These are phyloP conservation scores for Corynespora cassiicola DNA, from an alignment of 2,329 filamentous ascomycete species.

Conservation along the genomic window DNA sequence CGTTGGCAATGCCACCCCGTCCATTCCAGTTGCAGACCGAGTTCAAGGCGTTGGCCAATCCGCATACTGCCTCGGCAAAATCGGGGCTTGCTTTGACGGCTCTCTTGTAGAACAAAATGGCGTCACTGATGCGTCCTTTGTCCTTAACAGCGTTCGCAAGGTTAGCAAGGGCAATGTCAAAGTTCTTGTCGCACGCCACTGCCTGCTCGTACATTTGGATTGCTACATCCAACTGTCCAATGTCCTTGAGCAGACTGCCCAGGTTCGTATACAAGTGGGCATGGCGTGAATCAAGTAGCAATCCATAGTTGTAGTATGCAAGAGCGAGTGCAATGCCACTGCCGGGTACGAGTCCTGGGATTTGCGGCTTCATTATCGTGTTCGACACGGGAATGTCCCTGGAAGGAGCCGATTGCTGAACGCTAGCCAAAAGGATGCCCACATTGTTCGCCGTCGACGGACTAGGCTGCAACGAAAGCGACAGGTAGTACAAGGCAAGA, in stretches of 20 bases:
- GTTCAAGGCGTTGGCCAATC: slow-evolving; percentile 91
- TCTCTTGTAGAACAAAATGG: slow-evolving; percentile 88
- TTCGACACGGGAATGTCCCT: slow-evolving; percentile 51
- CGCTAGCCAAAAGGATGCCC: slow-evolving; percentile 92
- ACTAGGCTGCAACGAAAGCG: slow-evolving; percentile 90
- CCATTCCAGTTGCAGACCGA: slow-evolving; percentile 96
- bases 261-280: slow-evolving; percentile 97
- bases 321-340: slow-evolving; percentile 88
- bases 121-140: slow-evolving; percentile 88
- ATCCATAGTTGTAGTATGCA: slow-evolving; percentile 93
- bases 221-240: slow-evolving; percentile 87
- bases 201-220: slow-evolving; percentile 98
- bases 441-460: slow-evolving; percentile 99
- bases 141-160: slow-evolving; percentile 98
- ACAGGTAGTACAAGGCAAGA: slow-evolving; percentile 92
- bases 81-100: slow-evolving; percentile 92
- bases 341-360: slow-evolving; percentile 82
- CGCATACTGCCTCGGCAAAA: slow-evolving; percentile 96
- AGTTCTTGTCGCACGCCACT: slow-evolving; percentile 88
- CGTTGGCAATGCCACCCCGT: slow-evolving; percentile 82
- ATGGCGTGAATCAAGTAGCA: slow-evolving; percentile 84
- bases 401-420: slow-evolving; percentile 71
- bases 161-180: slow-evolving; percentile 96
- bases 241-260: slow-evolving; percentile 93
- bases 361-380: slow-evolving; percentile 47